Conservation (phyloP, 345 rosid genomes). For the Dipteronia sinensis region DNA sequence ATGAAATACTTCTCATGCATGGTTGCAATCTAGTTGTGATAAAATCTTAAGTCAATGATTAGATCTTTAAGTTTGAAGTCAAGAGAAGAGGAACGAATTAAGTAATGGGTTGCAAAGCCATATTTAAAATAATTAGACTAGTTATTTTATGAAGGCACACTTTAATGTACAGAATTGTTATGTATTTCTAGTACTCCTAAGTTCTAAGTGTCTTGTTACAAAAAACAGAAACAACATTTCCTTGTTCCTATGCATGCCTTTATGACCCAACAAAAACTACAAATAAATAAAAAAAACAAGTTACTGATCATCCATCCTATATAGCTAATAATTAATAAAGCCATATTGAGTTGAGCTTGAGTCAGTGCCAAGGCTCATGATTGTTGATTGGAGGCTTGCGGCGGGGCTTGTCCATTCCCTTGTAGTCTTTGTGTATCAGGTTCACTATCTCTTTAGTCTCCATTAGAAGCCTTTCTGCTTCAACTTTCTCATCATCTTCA, state of each 20-base stretch:
- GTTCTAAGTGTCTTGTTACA: slow-evolving; percentile 10
- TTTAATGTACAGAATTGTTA: slow-evolving; percentile 12
- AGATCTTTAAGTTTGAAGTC: no score
- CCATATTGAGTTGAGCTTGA: neutral
- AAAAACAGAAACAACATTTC: neutral
- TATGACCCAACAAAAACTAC: neutral
- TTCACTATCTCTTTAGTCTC: slow-evolving; percentile 38
- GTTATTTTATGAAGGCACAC: slow-evolving; percentile 6
- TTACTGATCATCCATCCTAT: slow-evolving; percentile 9
- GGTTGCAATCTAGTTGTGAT: no score
- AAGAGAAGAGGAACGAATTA: no score
- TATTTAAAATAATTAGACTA: no score
- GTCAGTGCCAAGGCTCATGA: slow-evolving; percentile 38
- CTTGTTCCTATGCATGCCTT: slow-evolving; percentile 18
- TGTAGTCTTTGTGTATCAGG: slow-evolving; percentile 45
- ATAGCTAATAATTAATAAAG: neutral
- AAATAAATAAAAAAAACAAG: neutral
- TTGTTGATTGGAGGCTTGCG: slow-evolving; percentile 58
- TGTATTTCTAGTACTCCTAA: slow-evolving; percentile 7
- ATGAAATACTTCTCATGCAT: no score
- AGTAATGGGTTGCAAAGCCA: no score
- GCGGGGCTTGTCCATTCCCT: slow-evolving; percentile 28
- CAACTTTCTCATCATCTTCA: slow-evolving; percentile 5
- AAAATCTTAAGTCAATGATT: no score
- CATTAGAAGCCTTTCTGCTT: slow-evolving; percentile 34